Evolutionary conservation across 768 basidiomycete species (phyloP).

Genomic region (Nevesoporus exiguus): DNA sequence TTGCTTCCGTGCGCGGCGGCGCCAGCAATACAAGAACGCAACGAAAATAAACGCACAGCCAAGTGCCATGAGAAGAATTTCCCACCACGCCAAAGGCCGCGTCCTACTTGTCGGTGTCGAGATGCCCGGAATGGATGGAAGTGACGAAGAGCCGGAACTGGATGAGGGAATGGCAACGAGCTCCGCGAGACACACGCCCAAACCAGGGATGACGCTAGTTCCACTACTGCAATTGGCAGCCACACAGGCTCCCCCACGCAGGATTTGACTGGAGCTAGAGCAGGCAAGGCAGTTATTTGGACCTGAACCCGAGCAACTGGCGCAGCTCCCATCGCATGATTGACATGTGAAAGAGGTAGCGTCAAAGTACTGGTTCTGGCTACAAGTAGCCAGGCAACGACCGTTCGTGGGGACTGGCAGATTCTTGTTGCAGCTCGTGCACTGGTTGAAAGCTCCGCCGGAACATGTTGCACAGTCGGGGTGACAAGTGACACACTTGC

Average conservation of each 20-base stretch:
- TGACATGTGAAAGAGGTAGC: slow-evolving; percentile 58
- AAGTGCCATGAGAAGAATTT: slow-evolving; percentile 79
- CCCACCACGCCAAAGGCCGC: slow-evolving; percentile 67
- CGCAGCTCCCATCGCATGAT: slow-evolving; percentile 71
- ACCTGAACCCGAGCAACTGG: slow-evolving; percentile 72
- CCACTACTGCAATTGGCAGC: slow-evolving; percentile 56
- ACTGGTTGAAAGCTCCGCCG: slow-evolving; percentile 76
- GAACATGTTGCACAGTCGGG: slow-evolving; percentile 84
- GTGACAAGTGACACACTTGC: slow-evolving; percentile 73
- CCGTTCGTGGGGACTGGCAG: slow-evolving; percentile 74
- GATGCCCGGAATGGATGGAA: slow-evolving; percentile 58
- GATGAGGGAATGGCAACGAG: slow-evolving; percentile 49
- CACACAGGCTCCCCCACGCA: slow-evolving; percentile 63
- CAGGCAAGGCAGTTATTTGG: slow-evolving; percentile 71
- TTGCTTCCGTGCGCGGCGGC: slow-evolving; percentile 64
- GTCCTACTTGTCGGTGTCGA: slow-evolving; percentile 43
- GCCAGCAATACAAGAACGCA: slow-evolving; percentile 62
- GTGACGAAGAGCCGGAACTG: slow-evolving; percentile 29
- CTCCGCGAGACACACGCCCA: slow-evolving; percentile 79
- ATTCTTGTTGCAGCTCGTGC: slow-evolving; percentile 61
- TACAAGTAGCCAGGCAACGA: slow-evolving; percentile 76
- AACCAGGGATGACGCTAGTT: slow-evolving; percentile 56
- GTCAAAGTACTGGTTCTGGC: slow-evolving; percentile 71
- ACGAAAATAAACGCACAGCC: slow-evolving; percentile 79
- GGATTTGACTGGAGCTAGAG: slow-evolving; percentile 54